These are phyloP conservation scores for Penicillium frequentans DNA, from an alignment of 2,329 filamentous ascomycete genomes.

Conservation along the genomic window DNA sequence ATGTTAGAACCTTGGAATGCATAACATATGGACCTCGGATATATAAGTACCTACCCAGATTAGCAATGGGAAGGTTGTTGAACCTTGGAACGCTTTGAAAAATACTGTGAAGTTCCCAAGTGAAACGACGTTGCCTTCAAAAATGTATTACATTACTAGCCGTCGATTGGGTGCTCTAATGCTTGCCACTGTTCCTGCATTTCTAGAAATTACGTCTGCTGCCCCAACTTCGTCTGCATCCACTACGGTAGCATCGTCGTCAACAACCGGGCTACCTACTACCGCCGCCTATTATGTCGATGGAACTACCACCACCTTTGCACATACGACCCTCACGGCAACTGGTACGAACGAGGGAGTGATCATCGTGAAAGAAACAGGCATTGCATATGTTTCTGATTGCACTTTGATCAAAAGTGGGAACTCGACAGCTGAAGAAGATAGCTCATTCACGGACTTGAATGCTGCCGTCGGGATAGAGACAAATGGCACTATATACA, in stretches of 20 bases:
- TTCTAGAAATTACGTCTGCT: not conserved
- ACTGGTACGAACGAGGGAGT: not conserved
- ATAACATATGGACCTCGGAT: not conserved
- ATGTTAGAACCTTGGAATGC: too few species aligned
- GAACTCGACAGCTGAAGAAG: not conserved
- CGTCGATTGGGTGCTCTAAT: not conserved
- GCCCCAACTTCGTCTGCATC: not conserved
- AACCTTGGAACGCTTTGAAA: not conserved
- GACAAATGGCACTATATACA: conserved; percentile 4
- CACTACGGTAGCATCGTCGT: not conserved
- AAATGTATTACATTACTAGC: not conserved
- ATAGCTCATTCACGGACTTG: conserved; percentile 4
- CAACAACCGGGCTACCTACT: not conserved
- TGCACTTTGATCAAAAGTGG: not conserved
- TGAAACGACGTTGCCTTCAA: not conserved
- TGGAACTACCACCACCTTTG: not conserved
- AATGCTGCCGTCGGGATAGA: conserved; percentile 7
- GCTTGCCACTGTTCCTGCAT: not conserved
- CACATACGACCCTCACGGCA: not conserved
- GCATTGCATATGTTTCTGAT: not conserved
- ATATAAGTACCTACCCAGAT: not conserved
- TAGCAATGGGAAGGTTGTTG: not conserved
- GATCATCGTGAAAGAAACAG: conserved; percentile 4
- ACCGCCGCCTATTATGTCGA: conserved; percentile 2
- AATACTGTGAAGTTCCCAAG: not conserved